Evolutionary conservation across 306 rosid species (phyloP).

Genomic region (Mucuna pruriens): DNA sequence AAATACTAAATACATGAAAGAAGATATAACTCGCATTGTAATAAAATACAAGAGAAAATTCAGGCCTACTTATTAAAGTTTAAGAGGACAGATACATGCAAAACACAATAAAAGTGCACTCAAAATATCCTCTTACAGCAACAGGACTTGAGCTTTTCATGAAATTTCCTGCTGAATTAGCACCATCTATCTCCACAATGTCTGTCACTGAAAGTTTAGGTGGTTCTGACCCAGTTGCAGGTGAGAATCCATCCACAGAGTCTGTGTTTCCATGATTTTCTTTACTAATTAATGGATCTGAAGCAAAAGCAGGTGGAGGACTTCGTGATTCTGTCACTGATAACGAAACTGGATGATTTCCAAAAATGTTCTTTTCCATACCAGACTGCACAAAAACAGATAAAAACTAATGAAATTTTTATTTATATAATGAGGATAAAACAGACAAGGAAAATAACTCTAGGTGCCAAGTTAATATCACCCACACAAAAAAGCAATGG

Average conservation of each 20-base stretch:
- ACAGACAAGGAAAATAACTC: not conserved
- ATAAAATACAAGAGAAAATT: conserved; percentile 17
- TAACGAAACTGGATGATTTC: conserved; percentile 85
- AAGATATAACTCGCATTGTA: conserved; percentile 10
- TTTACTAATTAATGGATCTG: conserved; percentile 73
- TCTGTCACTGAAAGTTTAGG: conserved; percentile 63
- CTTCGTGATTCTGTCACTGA: conserved; percentile 63
- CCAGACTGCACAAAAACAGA: conserved; percentile 77
- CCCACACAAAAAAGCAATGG: not conserved
- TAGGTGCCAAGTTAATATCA: not conserved
- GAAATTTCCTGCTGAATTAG: conserved; percentile 72
- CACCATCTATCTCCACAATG: conserved; percentile 78
- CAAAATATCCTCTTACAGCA: conserved; percentile 64
- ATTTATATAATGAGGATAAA: conserved; percentile 5
- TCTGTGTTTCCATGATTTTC: conserved; percentile 56
- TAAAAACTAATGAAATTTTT: conserved; percentile 20
- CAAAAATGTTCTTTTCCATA: conserved; percentile 90
- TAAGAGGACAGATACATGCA: conserved; percentile 13
- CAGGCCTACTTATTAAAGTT: conserved; percentile 14
- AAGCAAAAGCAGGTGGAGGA: conserved; percentile 93
- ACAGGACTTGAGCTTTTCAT: conserved; percentile 73
- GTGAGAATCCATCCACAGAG: conserved; percentile 49
- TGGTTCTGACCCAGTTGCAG: conserved; percentile 61
- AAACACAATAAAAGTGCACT: conserved; percentile 30
- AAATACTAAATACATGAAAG: conserved; percentile 21